A percentile compares a stretch with the other conserved stretches of the same genome.
Conservation (phyloP, 345 rosid species). For the Erysimum cheiranthoides region DNA sequence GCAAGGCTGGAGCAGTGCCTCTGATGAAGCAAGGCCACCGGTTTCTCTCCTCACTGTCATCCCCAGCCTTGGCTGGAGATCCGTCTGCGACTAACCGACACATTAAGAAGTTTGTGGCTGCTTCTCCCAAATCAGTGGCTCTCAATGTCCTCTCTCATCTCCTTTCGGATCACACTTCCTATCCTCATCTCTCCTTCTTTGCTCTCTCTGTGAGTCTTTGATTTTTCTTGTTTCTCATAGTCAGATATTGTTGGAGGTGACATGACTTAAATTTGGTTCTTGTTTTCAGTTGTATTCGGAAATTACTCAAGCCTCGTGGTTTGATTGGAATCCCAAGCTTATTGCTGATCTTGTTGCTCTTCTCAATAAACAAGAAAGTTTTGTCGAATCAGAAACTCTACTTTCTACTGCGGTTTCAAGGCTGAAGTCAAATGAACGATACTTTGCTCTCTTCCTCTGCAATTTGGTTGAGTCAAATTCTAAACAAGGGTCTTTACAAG, state of each 20-base stretch:
- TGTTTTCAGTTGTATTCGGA: constrained; percentile 52
- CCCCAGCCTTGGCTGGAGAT: constrained; percentile 52
- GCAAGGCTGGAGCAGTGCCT: constrained; percentile 46
- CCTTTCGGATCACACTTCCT: constrained; percentile 60
- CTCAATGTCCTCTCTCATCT: constrained; percentile 83
- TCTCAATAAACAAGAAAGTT: constrained; percentile 61
- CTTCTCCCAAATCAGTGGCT: constrained; percentile 67
- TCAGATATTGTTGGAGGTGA: not conserved
- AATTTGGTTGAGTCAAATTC: constrained; percentile 63
- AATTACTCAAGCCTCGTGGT: constrained; percentile 76
- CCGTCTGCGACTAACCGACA: constrained; percentile 54
- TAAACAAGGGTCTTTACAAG: constrained; percentile 50
- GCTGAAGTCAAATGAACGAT: constrained; percentile 59
- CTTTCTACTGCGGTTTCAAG: constrained; percentile 49
- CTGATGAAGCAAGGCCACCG: constrained; percentile 64
- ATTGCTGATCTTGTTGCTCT: constrained; percentile 68
- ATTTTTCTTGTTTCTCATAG: not conserved
- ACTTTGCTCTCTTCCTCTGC: constrained; percentile 54
- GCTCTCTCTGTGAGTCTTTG: constrained; percentile 67
- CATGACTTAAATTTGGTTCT: not conserved
- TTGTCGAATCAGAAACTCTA: constrained; percentile 55
- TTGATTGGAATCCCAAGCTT: constrained; percentile 81
- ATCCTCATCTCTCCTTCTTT: constrained; percentile 56
- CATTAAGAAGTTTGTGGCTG: constrained; percentile 77
- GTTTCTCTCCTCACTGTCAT: constrained; percentile 58